Conservation (phyloP, 2,329 filamentous ascomycete species). For the Periconia digitata region DNA sequence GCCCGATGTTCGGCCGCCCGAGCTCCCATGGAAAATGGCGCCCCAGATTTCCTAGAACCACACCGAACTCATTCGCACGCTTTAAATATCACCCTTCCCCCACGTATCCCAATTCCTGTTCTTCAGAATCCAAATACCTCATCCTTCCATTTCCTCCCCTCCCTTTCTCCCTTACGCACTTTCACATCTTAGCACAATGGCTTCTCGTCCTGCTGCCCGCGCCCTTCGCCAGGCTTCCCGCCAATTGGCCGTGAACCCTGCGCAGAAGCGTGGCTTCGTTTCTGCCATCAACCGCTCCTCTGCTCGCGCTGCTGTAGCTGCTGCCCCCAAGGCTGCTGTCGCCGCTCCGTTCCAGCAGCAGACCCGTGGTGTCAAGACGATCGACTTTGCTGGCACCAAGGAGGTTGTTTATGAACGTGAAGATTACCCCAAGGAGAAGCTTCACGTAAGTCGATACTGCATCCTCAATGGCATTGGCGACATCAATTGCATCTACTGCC, state of each 20-base stretch:
- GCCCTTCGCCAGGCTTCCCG: conserved; percentile 60
- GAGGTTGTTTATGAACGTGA: conserved; percentile 96
- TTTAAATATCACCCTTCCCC: conserved; percentile 32
- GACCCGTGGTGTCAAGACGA: conserved; percentile 90
- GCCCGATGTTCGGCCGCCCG: conserved; percentile 20
- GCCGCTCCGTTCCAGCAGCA: conserved; percentile 66
- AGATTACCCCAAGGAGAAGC: conserved; percentile 98
- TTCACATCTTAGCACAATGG: conserved; percentile 65
- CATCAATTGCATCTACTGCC: conserved; percentile 13
- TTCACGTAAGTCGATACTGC: conserved; percentile 69
- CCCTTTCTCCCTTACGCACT: conserved; percentile 22
- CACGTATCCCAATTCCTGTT: conserved; percentile 14
- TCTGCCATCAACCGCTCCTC: conserved; percentile 57
- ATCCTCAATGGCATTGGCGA: too few relatives aligned
- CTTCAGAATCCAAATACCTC: conserved; percentile 24
- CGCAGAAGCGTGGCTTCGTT: conserved; percentile 60
- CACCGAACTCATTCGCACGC: too few relatives aligned
- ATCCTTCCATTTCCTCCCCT: not conserved
- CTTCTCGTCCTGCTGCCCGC: conserved; percentile 71
- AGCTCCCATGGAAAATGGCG: conserved; percentile 19
- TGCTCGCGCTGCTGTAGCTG: conserved; percentile 47
- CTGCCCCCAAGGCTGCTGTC: conserved; percentile 50
- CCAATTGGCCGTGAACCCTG: conserved; percentile 56
- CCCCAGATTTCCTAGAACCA: conserved; percentile 13
- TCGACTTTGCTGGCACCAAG: conserved; percentile 95